A percentile compares a stretch with the other conserved stretches of the same genome.
Conservation (phyloP, 306 rosid species). For the Comarum palustre region DNA sequence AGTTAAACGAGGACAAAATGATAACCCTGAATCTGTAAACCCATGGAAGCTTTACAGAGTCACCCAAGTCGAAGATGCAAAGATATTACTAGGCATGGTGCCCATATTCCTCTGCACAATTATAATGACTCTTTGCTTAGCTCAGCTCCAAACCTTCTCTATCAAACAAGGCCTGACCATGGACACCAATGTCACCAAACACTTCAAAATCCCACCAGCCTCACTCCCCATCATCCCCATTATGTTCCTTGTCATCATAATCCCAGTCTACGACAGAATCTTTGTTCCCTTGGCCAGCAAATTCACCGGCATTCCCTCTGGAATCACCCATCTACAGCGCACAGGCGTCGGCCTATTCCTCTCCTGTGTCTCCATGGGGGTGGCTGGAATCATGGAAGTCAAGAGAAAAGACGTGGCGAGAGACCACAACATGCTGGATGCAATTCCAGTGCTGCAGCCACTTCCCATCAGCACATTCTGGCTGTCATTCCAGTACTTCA, state of each 20-base stretch:
- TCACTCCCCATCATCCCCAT: conserved; percentile 86
- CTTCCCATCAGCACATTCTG: conserved; percentile 83
- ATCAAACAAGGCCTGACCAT: conserved; percentile 71
- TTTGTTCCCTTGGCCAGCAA: conserved; percentile 55
- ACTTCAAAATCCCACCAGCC: conserved; percentile 76
- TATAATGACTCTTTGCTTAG: conserved; percentile 89
- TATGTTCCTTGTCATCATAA: conserved; percentile 47
- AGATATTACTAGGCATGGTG: conserved; percentile 59
- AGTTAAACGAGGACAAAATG: conserved; percentile 36
- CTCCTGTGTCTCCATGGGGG: conserved; percentile 77
- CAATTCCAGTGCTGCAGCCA: conserved; percentile 55
- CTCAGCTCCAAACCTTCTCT: conserved; percentile 93
- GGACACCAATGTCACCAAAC: conserved; percentile 59
- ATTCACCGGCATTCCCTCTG: conserved; percentile 65
- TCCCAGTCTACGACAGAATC: conserved; percentile 74
- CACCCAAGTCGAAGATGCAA: conserved; percentile 93
- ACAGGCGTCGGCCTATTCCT: conserved; percentile 81
- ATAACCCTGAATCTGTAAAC: conserved; percentile 29
- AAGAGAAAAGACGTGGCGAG: conserved; percentile 73
- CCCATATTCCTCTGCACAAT: conserved; percentile 87
- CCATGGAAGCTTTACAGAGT: conserved; percentile 87
- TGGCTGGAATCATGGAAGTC: conserved; percentile 62
- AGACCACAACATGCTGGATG: conserved; percentile 60
- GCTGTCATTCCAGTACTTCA: conserved; percentile 81
- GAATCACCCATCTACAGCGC: conserved; percentile 74